Evolutionary conservation across 129 eudicot genomes (phyloP), one percentile per base, ranked within the genome.

Genomic region (Kitagawia praeruptora): DNA sequence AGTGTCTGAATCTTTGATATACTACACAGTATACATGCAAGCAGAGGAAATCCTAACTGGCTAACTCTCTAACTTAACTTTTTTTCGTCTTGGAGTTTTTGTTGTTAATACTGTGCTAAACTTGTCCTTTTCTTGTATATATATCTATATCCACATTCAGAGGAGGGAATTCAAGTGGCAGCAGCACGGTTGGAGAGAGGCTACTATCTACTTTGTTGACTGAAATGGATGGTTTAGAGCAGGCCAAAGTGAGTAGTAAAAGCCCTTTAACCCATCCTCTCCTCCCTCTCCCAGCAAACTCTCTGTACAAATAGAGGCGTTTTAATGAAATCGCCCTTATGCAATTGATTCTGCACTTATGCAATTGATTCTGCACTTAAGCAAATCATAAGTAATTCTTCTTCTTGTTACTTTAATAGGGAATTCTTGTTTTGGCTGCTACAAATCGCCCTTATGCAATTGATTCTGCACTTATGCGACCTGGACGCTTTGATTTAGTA

Each of bases 211-310:
- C 99, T 75, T 76, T 95, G 76, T 90, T 95, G 46, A 95, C 99
- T n/a, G 99, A 95, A 87, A 95, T 95, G 99, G 99, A 95, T 85
- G 99, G 99, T 76, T 85, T 95, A 84, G 99, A 95, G 85, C 93
- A 92, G 88, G 94, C 99, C 80, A 90, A 92, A 79, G 99, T 95
- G 82, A 25, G 89, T 78, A 5, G 70, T 25, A 37, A 21, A 72
- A 18, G 13, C 75, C 42, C 5, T 1, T 61, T 9, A n/a, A 58
- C 34, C 37, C 34, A 67, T 67, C 23, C 21, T 40, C 72, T 31
- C 18, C 4, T 4, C 67, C 15, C 4, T 25, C 34, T 23, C 11
- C 5, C 69, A 61, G 69, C 69, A 61, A 61, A n/a, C 37, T 61
- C 34, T 21, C 10, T 61, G 3, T 23, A 28, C 3, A 11, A 28